These are phyloP conservation scores for Crithidia sp. DNA, from an alignment of 208 protist genomes.

Conservation along the genomic window DNA sequence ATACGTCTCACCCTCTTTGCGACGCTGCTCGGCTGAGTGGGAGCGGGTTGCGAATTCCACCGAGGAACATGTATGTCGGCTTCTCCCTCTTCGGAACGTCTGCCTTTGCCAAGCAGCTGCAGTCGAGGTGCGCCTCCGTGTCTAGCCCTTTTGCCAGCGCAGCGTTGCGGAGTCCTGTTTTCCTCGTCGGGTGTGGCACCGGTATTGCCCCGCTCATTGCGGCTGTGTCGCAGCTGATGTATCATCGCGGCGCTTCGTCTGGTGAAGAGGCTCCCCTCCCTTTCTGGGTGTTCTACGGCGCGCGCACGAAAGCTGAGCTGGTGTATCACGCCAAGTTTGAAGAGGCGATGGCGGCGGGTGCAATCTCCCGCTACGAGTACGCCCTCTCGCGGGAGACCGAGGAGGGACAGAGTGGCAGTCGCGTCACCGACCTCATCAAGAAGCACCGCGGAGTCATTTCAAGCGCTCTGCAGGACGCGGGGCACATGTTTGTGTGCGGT, in stretches of 20 bases:
- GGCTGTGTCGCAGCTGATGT: conserved; percentile 60
- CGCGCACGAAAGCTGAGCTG: conserved; percentile 54
- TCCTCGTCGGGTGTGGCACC: conserved; percentile 78
- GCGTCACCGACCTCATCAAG: conserved; percentile 73
- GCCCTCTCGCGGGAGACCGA: conserved; percentile 54
- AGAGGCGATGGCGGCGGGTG: conserved; percentile 43
- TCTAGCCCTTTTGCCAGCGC: not conserved
- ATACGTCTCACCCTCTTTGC: conserved; percentile 41
- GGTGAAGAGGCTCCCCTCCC: conserved; percentile 24
- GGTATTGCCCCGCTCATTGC: conserved; percentile 83
- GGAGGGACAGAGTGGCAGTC: conserved; percentile 15
- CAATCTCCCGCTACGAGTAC: conserved; percentile 65
- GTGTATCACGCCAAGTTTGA: conserved; percentile 70
- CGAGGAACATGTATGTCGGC: conserved; percentile 48
- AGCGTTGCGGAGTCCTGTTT: conserved; percentile 30
- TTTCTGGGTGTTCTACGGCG: conserved; percentile 83
- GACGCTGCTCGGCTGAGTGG: conserved; percentile 16
- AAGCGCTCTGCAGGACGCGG: conserved; percentile 36
- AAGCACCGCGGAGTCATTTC: conserved; percentile 33
- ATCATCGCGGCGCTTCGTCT: conserved; percentile 15
- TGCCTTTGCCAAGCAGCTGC: conserved; percentile 54
- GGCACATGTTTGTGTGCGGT: conserved; percentile 75
- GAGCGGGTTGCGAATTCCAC: not conserved
- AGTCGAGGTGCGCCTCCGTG: conserved; percentile 19
- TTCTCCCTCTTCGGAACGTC: conserved; percentile 66